Evolutionary conservation across 176 grass and related monocot genomes (phyloP).

Genomic region (Hordeum vulgare): MorexV3_pseudomolecules_assembly NC_058522.1:509524641-509525140

Average conservation of each 20-base stretch:
- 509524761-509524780: constrained; percentile 92
- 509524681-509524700: constrained; percentile 92
- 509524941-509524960: background rate
- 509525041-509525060: background rate
- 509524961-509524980: background rate
- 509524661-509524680: constrained; percentile 51
- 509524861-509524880: background rate
- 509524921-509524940: background rate
- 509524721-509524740: constrained; percentile 75
- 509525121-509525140: background rate
- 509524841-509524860: background rate
- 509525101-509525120: background rate
- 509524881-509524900: background rate
- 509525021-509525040: background rate
- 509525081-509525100: background rate
- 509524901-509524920: background rate
- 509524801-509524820: background rate
- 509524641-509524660: constrained; percentile 77
- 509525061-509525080: background rate
- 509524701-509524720: constrained; percentile 93
- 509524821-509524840: background rate
- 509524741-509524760: constrained; percentile 93
- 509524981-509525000: background rate
- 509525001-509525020: background rate
- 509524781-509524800: constrained; percentile 91